These are phyloP conservation scores for Paraphaeosphaeria sporulosa DNA, from an alignment of 2,329 filamentous ascomycete species.

Conservation along the genomic window DNA sequence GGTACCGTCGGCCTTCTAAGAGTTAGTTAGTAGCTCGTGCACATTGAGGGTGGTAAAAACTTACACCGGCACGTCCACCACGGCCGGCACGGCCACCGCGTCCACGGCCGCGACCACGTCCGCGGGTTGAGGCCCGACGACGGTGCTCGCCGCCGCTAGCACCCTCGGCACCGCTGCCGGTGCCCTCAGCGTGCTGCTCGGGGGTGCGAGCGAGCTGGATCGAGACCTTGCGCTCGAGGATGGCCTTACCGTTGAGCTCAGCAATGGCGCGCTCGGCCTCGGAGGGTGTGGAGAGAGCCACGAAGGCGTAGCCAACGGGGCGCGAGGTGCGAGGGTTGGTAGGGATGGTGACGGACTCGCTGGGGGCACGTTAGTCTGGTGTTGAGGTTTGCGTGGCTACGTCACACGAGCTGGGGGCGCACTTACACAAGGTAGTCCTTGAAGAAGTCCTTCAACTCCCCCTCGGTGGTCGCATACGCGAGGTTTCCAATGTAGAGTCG, in stretches of 20 bases:
- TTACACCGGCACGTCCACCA: constrained; percentile 73
- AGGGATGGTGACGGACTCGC: constrained; percentile 98
- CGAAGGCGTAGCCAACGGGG: constrained; percentile 98
- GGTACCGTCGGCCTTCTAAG: constrained; percentile 53
- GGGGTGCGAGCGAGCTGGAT: constrained; percentile 99
- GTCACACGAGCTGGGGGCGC: constrained; percentile 19
- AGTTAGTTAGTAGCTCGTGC: background rate
- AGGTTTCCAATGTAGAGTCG: constrained; percentile 99
- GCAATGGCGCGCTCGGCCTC: constrained; percentile 96
- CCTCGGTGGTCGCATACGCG: constrained; percentile 99
- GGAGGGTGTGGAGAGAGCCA: constrained; percentile 91
- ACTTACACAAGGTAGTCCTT: constrained; percentile 99
- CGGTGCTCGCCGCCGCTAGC: constrained; percentile 70
- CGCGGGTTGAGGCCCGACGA: constrained; percentile 63
- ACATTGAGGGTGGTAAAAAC: constrained; percentile 45
- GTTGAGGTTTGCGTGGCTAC: background rate
- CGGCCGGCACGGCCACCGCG: constrained; percentile 67
- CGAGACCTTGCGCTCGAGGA: constrained; percentile 98
- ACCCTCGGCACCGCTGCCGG: constrained; percentile 76
- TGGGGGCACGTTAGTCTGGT: constrained; percentile 52
- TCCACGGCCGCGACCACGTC: constrained; percentile 64
- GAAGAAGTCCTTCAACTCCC: constrained; percentile 99
- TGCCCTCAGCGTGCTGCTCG: constrained; percentile 79
- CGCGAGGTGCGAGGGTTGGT: constrained; percentile 99
- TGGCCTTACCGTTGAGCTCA: constrained; percentile 96